phyloP scores from a whole-genome alignment of 2,329 filamentous ascomycete genomes.

The Kalmusia sp. region DNA sequence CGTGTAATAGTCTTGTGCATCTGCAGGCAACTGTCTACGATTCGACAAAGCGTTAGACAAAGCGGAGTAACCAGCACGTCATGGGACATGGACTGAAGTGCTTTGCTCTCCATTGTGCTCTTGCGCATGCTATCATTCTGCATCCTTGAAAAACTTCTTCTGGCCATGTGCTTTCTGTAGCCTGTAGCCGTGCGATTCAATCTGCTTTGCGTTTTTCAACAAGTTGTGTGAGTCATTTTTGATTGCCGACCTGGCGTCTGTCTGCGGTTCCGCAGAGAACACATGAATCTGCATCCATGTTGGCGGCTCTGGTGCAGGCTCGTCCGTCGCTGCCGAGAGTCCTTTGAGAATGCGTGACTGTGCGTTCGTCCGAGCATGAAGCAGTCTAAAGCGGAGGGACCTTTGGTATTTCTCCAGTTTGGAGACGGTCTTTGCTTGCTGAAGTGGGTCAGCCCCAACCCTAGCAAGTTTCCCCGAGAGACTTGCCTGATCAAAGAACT shows the following conservation, averaged over 20 bases:
- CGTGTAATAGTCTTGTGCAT: neutral
- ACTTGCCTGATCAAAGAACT: slow-evolving; percentile 24
- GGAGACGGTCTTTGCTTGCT: slow-evolving; percentile 24
- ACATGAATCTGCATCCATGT: slow-evolving; percentile 38
- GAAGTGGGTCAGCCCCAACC: slow-evolving; percentile 1
- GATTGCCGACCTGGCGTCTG: slow-evolving; percentile 11
- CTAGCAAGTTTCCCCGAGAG: neutral
- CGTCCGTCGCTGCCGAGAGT: slow-evolving; percentile 27
- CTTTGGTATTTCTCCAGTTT: slow-evolving; percentile 27
- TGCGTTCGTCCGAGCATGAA: slow-evolving; percentile 38
- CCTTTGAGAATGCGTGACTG: slow-evolving; percentile 39
- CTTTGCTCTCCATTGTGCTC: neutral
- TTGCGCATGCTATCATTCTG: neutral
- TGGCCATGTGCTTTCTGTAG: slow-evolving; percentile 21
- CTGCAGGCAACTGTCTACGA: neutral
- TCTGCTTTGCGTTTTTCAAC: slow-evolving; percentile 24
- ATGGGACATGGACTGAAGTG: neutral
- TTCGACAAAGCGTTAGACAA: neutral
- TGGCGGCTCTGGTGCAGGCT: slow-evolving; percentile 29
- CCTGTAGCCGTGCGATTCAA: slow-evolving; percentile 21
- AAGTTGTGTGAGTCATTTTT: slow-evolving; percentile 13
- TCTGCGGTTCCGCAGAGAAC: slow-evolving; percentile 21
- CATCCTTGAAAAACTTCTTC: slow-evolving; percentile 25
- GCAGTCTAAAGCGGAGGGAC: slow-evolving; percentile 28
- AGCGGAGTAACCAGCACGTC: neutral